phyloP scores from a whole-genome alignment of 2,329 filamentous ascomycete species.

The Hortaea sp. region DNA sequence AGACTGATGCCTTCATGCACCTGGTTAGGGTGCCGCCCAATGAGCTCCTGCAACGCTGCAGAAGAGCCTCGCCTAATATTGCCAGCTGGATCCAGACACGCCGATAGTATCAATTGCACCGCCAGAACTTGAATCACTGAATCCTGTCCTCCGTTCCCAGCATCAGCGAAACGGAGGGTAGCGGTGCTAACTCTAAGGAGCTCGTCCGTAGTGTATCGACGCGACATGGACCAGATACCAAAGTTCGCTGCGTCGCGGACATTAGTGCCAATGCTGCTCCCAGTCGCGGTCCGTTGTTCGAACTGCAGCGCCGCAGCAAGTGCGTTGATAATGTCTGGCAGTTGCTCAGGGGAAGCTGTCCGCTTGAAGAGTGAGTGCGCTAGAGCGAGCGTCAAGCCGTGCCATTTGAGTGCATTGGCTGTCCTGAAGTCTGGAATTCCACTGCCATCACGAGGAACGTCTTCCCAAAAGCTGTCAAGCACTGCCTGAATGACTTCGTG shows the following conservation, averaged over 20 bases:
- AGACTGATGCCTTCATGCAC: conserved; percentile 72
- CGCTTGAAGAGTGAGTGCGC: conserved; percentile 78
- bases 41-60: conserved; percentile 84
- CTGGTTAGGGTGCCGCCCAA: conserved; percentile 83
- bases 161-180: conserved; percentile 5
- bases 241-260: conserved; percentile 94
- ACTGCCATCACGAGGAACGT: conserved; percentile 43
- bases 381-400: conserved; percentile 80
- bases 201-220: conserved; percentile 75
- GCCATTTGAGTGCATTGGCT: conserved; percentile 79
- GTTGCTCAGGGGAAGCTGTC: conserved; percentile 60
- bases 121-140: conserved; percentile 56
- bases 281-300: conserved; percentile 76
- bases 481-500: conserved; percentile 80
- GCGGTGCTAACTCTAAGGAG: conserved; percentile 51
- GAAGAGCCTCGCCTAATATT: conserved; percentile 91
- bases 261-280: conserved; percentile 76
- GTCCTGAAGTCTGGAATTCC: conserved; percentile 52
- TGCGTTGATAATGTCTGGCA: conserved; percentile 65
- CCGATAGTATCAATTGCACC: conserved; percentile 68
- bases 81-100: conserved; percentile 78
- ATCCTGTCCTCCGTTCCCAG: background rate
- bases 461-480: conserved; percentile 56
- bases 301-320: conserved; percentile 74
- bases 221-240: conserved; percentile 83